Conservation (phyloP, 192 early-diverging fungal species). For the Podila horticola region DNA sequence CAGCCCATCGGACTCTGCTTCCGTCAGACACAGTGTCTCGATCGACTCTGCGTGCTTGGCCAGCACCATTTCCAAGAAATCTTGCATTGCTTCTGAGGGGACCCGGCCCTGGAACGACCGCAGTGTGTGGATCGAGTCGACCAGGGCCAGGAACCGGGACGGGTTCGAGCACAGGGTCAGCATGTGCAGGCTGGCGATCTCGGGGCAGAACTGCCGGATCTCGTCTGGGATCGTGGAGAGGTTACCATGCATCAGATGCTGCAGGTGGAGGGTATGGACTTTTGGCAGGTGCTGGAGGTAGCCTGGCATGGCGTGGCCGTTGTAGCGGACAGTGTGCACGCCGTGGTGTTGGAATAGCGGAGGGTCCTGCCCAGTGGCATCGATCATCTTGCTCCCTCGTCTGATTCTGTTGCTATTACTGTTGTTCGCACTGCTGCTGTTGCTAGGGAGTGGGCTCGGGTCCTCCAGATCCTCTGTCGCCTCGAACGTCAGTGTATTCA, state of each 20-base stretch:
- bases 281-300: too few relatives aligned
- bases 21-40: slow-evolving; percentile 4
- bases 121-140: slow-evolving; percentile 10
- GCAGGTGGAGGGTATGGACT: not conserved
- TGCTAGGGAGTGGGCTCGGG: not conserved
- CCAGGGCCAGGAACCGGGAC: slow-evolving; percentile 7
- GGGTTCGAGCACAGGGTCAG: slow-evolving; percentile 5
- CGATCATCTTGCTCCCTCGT: not conserved
- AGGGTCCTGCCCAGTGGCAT: too few relatives aligned
- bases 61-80: slow-evolving; percentile 21
- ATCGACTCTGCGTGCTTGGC: slow-evolving; percentile 7
- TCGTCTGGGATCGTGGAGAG: slow-evolving; percentile 9
- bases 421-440: not conserved
- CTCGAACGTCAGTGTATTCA: slow-evolving; percentile 11
- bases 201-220: not conserved
- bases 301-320: too few relatives aligned
- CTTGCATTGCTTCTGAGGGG: slow-evolving; percentile 2
- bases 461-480: slow-evolving; percentile 13
- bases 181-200: slow-evolving; percentile 2
- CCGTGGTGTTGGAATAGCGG: too few relatives aligned
- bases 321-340: too few relatives aligned
- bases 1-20: not conserved
- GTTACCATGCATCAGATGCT: slow-evolving; percentile 10
- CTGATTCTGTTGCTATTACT: too few relatives aligned
- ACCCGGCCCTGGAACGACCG: slow-evolving; percentile 16